Percentiles rank a stretch among this genome's conserved stretches.
These are phyloP conservation scores for Metschnikowia shivogae DNA, from an alignment of 805 yeast genomes.

Conservation along the genomic window DNA sequence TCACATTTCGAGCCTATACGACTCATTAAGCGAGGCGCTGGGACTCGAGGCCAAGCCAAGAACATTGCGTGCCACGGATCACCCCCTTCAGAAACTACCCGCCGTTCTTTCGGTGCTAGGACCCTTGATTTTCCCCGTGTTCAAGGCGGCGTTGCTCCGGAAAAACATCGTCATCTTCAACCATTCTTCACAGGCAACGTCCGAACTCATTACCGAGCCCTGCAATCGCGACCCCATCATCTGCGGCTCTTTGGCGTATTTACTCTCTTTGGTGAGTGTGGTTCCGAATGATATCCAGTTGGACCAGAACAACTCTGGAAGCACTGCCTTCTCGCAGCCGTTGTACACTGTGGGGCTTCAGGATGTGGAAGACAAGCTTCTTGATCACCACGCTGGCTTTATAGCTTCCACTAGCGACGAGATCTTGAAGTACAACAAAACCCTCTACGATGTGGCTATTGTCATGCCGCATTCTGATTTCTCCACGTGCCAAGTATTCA, in stretches of 20 bases:
- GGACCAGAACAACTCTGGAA: conserved; percentile 9
- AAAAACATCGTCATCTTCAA: conserved; percentile 43
- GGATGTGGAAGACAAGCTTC: conserved; percentile 38
- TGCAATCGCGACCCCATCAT: conserved; percentile 11
- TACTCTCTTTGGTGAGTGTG: conserved; percentile 56
- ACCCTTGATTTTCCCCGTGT: conserved; percentile 59
- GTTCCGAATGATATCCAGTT: conserved; percentile 54
- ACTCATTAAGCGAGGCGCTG: conserved; percentile 16
- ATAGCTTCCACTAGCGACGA: conserved; percentile 67
- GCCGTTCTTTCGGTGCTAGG: conserved; percentile 51
- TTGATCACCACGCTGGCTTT: conserved; percentile 32
- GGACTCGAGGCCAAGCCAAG: conserved; percentile 12
- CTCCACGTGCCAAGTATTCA: conserved; percentile 9
- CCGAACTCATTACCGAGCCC: conserved; percentile 9
- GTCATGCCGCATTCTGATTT: conserved; percentile 18
- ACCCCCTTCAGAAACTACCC: conserved; percentile 42
- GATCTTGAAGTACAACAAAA: conserved; percentile 50
- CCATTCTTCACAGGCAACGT: conserved; percentile 12
- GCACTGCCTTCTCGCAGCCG: conserved; percentile 37
- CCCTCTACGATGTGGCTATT: conserved; percentile 46
- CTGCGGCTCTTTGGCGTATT: conserved; percentile 48
- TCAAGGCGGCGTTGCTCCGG: conserved; percentile 60
- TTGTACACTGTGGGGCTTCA: conserved; percentile 61
- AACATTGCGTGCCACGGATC: conserved; percentile 22
- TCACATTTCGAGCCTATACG: conserved; percentile 17